Evolutionary conservation across 2,329 filamentous ascomycete species (phyloP), one percentile per base, ranked within the genome.

Genomic region (Leptographium procerum): DNA sequence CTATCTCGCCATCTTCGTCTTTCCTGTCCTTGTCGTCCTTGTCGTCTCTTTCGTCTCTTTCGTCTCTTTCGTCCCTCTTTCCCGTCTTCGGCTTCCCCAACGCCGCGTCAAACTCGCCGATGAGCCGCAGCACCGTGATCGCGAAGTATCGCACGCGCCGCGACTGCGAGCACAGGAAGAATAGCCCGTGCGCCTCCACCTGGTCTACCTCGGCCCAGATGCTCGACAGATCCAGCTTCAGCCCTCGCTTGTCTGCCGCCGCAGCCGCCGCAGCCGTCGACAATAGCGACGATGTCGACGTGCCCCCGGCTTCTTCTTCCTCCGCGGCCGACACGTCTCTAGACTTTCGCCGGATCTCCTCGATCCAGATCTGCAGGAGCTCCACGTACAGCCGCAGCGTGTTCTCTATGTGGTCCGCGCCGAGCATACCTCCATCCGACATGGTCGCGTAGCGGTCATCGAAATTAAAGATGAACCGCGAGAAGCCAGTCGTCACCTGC

Each of bases 401-500:
- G 64, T 86, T 96, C 69, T 99, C 94, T 59, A 99, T 96, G 67
- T 99, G 94, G 5, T 87, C 89, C 36, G 89, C 86, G 0, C 92
- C 94, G 28, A 99, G 83, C 86, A 99, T 94, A 2, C 94, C 94
- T 34, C 95, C 94, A 67, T 99, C 94, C 11, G 91, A 96, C 85
- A 97, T 96, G 34, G 94, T 97, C 1, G 92, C 90, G 70, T 99
- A 99, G 28, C 91, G 85, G 64, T 95, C 91, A 70, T 99, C 95
- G 69, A 97, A 99, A 65, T 94, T 96, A 75, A 99, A 99, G 57
- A 99, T 99, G 72, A 97, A 99, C 29, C 91, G 82, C 43, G 94
- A 89, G 72, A 99, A 99, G 0, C 94, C 92, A 72, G 95, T 96
- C 0, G 91, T 96, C 3, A 99, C 94, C 70, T 94, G 89, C 65